Percentiles rank a stretch among this genome's conserved stretches.
These are phyloP conservation scores for Suillus tomentosus DNA, from an alignment of 768 basidiomycete genomes.

Conservation along the genomic window DNA sequence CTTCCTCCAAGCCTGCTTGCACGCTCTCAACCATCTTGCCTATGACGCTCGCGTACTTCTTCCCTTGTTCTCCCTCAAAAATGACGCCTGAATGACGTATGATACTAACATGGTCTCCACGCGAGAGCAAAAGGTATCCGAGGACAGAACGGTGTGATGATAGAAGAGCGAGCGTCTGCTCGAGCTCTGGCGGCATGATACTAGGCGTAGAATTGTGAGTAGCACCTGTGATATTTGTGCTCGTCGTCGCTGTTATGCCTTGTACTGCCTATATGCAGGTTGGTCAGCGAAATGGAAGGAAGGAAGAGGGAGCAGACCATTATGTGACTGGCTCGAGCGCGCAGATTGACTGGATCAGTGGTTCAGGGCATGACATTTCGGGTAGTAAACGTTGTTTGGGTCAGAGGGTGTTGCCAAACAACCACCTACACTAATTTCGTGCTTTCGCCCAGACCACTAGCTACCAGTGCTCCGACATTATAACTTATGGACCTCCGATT, in stretches of 20 bases:
- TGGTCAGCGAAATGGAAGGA: background rate
- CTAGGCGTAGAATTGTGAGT: conserved; percentile 19
- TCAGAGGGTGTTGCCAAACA: conserved; percentile 8
- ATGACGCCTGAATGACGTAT: conserved; percentile 84
- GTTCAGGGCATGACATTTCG: background rate
- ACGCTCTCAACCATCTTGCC: conserved; percentile 78
- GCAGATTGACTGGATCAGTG: background rate
- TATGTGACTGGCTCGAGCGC: background rate
- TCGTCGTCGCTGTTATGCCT: conserved; percentile 19
- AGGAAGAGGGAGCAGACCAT: background rate
- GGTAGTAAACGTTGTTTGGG: conserved; percentile 5
- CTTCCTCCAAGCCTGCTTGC: conserved; percentile 76
- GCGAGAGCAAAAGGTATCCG: conserved; percentile 82
- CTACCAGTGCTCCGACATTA: background rate
- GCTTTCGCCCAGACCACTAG: background rate
- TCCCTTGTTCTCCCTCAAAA: conserved; percentile 84
- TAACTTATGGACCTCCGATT: background rate
- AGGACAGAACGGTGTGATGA: conserved; percentile 83
- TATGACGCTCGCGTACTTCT: conserved; percentile 71
- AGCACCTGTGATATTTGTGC: conserved; percentile 16
- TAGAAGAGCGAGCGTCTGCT: conserved; percentile 73
- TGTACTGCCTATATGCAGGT: conserved; percentile 9
- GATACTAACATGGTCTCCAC: conserved; percentile 72
- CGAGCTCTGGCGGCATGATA: conserved; percentile 79
- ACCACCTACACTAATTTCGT: background rate